Evolutionary conservation across 2,329 filamentous ascomycete genomes (phyloP), one percentile per base, ranked within the genome.

Genomic region (Clonostachys solani): DNA sequence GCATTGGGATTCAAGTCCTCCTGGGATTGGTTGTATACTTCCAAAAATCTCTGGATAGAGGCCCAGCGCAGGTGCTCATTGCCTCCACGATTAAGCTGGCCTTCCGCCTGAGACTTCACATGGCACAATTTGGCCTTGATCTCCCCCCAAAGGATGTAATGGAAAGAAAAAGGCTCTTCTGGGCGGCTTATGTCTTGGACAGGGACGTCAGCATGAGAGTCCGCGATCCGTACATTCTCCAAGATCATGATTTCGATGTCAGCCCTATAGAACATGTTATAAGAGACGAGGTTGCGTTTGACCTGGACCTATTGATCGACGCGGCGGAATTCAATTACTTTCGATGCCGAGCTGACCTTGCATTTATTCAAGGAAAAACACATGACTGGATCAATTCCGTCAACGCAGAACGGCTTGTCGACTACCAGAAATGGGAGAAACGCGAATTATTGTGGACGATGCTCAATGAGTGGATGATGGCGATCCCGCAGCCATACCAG

Each of bases 321-420:
- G 19, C 47, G 12, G 12, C 33, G 6, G 17, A 38, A 12, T 33
- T 51, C n/a, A 51, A 49, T 23, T 29, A 46, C 18, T 43, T 51
- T 13, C 47, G 23, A 10, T 12, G 13, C 13, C 49, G 49, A 4
- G 29, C 44, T 3, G 15, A 37, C 16, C 44, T 51, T 33, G 47
- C 49, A n/a, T 37, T 35, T 2, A 44, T 51, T 17, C 49, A 51
- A 35, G 49, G 49, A 19, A 45, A 42, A 18, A 16, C 47, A 3
- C 46, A 51, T 35, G 47, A 49, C 35, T n/a, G 18, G 17, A 33
- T 43, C 5, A 18, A 43, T 16, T 43, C 42, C 7, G 42, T 43
- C 23, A 29, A 29, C 8, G 23, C 23, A 29, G 23, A 29, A 4
- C 23, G 23, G 23, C 23, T 29, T 29, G 23, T 29, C 23, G 8